Base-by-base conservation (phyloP, 2,329 filamentous ascomycete genomes). In the Trichoderma afroharzianum region DNA sequence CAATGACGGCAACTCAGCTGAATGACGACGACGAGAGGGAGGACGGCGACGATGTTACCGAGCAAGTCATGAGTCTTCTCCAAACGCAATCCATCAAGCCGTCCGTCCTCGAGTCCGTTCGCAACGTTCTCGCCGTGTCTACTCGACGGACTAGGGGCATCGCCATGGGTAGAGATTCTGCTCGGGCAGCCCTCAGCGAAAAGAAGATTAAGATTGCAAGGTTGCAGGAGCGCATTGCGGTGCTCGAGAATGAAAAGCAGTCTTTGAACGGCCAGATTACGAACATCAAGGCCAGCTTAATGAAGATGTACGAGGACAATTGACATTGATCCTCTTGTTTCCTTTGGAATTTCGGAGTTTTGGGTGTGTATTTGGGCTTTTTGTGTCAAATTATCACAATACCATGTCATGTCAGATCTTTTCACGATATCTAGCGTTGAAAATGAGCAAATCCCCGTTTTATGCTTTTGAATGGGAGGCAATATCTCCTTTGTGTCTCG, bases 101-200 rank as follows among this genome's bases (percentile, higher is more conserved):
- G 1, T 72, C 76, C 0, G 80, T 82, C 1, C 79, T 83, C 5
- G 71, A 74, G 2, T 79, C 77, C 26, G 78, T 91, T 2, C 78
- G 79, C 0, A 72, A 74, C 28, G 75, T 88, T 8, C 82, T 93
- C 36, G 83, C 85, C 43, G 86, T 81, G 58, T 85, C 92, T 74
- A 86, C 88, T 18, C 80, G 90, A 66, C 86, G 85, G 66, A 84
- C 86, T 0, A 88, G 87, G 75, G 92, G 92, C 0, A 84, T 92
- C 24, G 83, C 85, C 50, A 86, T 86, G 73, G 91, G 91, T 0
- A 84, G 92, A 3, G 92, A 95, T 72, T 87, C 91, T 7, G 86
- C 88, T 4, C 82, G 92, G n/a, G 79, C 87, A 9, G 87, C 86
- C 4, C 77, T 93, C 39, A 90, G 88, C 77, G 84, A 85, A 5